Conservation (phyloP, 2,329 filamentous ascomycete genomes). For the Aspergillus pseudoviridinutans region DNA sequence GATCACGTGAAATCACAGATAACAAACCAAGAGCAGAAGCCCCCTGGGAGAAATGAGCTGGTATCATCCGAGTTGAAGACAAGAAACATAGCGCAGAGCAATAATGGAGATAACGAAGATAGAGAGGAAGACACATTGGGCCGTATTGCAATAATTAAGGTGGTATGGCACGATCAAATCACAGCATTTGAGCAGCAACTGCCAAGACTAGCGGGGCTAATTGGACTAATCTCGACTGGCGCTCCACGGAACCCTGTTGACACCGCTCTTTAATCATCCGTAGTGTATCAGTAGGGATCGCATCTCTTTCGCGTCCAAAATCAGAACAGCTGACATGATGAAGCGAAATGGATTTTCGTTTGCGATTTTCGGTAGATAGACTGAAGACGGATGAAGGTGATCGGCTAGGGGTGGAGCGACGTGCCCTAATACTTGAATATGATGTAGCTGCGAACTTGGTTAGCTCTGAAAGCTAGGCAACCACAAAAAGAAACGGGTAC, state of each 20-base stretch:
- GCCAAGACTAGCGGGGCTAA: slow-evolving; percentile 23
- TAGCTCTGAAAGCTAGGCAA: slow-evolving; percentile 6
- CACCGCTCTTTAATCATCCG: slow-evolving; percentile 6
- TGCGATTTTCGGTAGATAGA: slow-evolving; percentile 1
- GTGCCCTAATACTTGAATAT: slow-evolving; percentile 75
- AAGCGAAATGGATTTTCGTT: slow-evolving; percentile 1
- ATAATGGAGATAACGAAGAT: slow-evolving; percentile 11
- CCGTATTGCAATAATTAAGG: slow-evolving; percentile 7
- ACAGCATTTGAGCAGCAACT: slow-evolving; percentile 12
- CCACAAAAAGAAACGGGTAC: slow-evolving; percentile 31
- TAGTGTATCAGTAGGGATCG: not conserved
- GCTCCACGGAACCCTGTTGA: slow-evolving; percentile 25
- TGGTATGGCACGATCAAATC: slow-evolving; percentile 3
- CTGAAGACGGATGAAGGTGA: slow-evolving; percentile 2
- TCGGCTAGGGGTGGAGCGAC: slow-evolving; percentile 2
- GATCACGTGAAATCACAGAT: slow-evolving; percentile 26
- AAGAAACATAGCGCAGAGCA: slow-evolving; percentile 16
- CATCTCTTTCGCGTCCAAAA: slow-evolving; percentile 1
- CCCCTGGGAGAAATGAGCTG: slow-evolving; percentile 32
- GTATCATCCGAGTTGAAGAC: slow-evolving; percentile 34
- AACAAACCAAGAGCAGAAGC: slow-evolving; percentile 23
- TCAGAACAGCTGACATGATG: slow-evolving; percentile 3
- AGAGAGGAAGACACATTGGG: slow-evolving; percentile 12
- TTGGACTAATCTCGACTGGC: slow-evolving; percentile 24
- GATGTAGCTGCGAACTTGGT: slow-evolving; percentile 59